Conservation (phyloP, 352 stramenopile genomes). For the Globisporangium mamillatum region DNA sequence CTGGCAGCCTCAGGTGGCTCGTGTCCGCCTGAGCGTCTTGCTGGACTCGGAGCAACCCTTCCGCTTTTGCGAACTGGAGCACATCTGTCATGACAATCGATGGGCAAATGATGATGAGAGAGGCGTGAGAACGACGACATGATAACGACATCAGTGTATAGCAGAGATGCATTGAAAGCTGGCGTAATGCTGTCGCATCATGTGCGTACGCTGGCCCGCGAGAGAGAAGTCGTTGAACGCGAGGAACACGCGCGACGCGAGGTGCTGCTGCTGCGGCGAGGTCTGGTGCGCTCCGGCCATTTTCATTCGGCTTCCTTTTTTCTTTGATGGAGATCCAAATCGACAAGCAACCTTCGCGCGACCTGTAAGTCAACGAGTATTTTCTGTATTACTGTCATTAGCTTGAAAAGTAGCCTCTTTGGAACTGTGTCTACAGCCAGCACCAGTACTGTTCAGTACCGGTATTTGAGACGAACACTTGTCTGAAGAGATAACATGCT, state of each 20-base stretch:
- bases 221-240: constrained; percentile 72
- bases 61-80: constrained; percentile 28
- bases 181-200: neutral
- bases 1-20: neutral
- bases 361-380: neutral
- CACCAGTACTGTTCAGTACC: too few species aligned
- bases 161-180: neutral
- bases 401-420: too few species aligned
- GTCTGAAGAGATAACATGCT: too few species aligned
- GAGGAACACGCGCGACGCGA: constrained; percentile 42
- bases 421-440: too few species aligned
- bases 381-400: too few species aligned
- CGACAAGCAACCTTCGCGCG: neutral
- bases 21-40: neutral
- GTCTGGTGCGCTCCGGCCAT: constrained; percentile 6
- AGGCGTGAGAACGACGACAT: neutral
- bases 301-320: neutral
- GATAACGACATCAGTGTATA: neutral
- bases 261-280: neutral
- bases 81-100: constrained; percentile 25
- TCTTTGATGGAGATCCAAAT: neutral
- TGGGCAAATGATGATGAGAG: constrained; percentile 1
- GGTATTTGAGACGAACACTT: too few species aligned
- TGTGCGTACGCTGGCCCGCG: constrained; percentile 49
- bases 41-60: constrained; percentile 10